phyloP scores from a whole-genome alignment of 1,284 basidiomycete species.

The Moesziomyces sp. region DNA sequence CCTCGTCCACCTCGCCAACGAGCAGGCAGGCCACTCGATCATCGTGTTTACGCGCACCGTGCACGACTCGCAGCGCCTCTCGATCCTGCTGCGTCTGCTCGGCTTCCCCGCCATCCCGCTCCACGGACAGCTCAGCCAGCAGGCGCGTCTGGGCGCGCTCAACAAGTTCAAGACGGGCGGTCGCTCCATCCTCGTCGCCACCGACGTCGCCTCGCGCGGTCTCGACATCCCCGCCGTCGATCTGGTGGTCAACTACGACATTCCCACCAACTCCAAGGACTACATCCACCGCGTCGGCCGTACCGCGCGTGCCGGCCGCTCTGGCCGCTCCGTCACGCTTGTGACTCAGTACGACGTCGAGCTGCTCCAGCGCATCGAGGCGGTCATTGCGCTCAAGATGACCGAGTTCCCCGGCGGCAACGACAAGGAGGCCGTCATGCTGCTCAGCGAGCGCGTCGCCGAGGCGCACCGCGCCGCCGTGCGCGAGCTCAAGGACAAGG shows the following conservation, averaged over 20 bases:
- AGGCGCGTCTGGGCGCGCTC: slow-evolving; percentile 90
- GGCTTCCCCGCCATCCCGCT: slow-evolving; percentile 96
- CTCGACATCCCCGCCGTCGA: slow-evolving; percentile 97
- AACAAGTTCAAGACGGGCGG: slow-evolving; percentile 96
- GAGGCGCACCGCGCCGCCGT: slow-evolving; percentile 87
- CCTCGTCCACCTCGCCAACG: slow-evolving; percentile 88
- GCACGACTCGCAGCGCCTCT: slow-evolving; percentile 88
- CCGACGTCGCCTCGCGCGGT: slow-evolving; percentile 92
- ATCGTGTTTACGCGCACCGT: slow-evolving; percentile 98
- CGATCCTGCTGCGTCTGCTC: slow-evolving; percentile 87
- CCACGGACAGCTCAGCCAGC: slow-evolving; percentile 94
- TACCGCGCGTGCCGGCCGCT: slow-evolving; percentile 93
- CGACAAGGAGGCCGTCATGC: slow-evolving; percentile 88
- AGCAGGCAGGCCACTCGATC: slow-evolving; percentile 88
- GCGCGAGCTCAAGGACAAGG: slow-evolving; percentile 72
- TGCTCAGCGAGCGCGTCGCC: slow-evolving; percentile 87
- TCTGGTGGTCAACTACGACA: slow-evolving; percentile 97
- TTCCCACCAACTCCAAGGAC: slow-evolving; percentile 98
- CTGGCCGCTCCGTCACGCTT: slow-evolving; percentile 93
- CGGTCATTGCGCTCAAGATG: slow-evolving; percentile 90
- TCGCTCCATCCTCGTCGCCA: slow-evolving; percentile 90
- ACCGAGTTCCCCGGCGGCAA: slow-evolving; percentile 80
- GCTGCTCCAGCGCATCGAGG: slow-evolving; percentile 85
- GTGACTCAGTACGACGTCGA: slow-evolving; percentile 99
- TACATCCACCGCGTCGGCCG: slow-evolving; percentile 98